These are phyloP conservation scores for Oryza meyeriana DNA, from an alignment of 176 grass and related monocot species.

Conservation along the genomic window DNA sequence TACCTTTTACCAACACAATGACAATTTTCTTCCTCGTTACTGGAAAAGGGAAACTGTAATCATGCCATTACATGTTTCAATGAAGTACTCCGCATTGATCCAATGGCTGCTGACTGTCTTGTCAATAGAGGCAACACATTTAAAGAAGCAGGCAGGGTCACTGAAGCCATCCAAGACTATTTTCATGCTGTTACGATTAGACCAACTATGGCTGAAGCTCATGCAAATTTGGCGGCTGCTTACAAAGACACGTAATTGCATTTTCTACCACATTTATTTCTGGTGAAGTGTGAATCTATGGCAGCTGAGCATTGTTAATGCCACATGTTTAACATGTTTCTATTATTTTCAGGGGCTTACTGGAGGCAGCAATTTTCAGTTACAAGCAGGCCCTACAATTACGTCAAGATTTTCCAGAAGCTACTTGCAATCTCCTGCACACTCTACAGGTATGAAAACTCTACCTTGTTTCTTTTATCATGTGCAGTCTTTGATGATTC, in stretches of 20 bases:
- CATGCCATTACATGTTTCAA: constrained; percentile 60
- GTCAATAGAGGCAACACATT: constrained; percentile 70
- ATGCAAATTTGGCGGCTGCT: constrained; percentile 67
- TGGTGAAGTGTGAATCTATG: background rate
- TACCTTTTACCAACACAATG: background rate
- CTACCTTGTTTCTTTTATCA: background rate
- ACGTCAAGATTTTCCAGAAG: constrained; percentile 64
- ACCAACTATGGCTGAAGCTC: constrained; percentile 70
- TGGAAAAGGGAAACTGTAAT: constrained; percentile 52
- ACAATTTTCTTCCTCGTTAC: background rate
- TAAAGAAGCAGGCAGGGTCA: constrained; percentile 60
- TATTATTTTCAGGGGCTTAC: constrained; percentile 40
- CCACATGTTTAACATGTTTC: background rate
- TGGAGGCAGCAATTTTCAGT: constrained; percentile 57
- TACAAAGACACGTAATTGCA: constrained; percentile 60
- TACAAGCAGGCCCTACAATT: constrained; percentile 55
- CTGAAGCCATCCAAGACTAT: constrained; percentile 70
- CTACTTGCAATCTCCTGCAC: constrained; percentile 63
- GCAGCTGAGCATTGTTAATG: background rate
- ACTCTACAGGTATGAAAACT: constrained; percentile 48
- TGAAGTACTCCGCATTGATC: constrained; percentile 66
- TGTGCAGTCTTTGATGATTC: background rate
- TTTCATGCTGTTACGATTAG: constrained; percentile 41
- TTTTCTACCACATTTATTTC: background rate
- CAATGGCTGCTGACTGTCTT: constrained; percentile 46